Evolutionary conservation across 805 yeast genomes (phyloP).

Genomic region (Wickerhamiella azymoides): DNA sequence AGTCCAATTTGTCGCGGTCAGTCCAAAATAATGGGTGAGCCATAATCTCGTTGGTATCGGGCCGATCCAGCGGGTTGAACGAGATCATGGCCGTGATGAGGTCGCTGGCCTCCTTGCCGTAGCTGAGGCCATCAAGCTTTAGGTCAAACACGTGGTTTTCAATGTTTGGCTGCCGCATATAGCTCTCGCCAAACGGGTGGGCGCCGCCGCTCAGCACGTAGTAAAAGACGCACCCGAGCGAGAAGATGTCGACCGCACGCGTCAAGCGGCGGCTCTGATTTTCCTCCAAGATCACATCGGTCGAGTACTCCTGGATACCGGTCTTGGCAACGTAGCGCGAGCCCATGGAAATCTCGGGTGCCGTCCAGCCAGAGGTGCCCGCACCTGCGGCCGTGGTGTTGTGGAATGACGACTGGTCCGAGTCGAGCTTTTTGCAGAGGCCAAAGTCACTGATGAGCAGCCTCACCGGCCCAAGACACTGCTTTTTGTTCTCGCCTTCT

Average conservation of each 20-base stretch:
- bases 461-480: slow-evolving; percentile 35
- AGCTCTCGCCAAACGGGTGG: slow-evolving; percentile 94
- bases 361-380: slow-evolving; percentile 97
- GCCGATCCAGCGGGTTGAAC: slow-evolving; percentile 53
- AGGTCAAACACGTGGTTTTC: slow-evolving; percentile 48
- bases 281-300: slow-evolving; percentile 15
- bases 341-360: slow-evolving; percentile 52
- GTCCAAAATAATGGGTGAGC: slow-evolving; percentile 88
- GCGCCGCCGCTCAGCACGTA: slow-evolving; percentile 69
- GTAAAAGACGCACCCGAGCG: slow-evolving; percentile 87
- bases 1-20: slow-evolving; percentile 58
- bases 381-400: slow-evolving; percentile 90
- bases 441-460: slow-evolving; percentile 92
- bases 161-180: slow-evolving; percentile 78
- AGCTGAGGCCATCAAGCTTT: slow-evolving; percentile 30
- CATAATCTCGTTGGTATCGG: slow-evolving; percentile 52
- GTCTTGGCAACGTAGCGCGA: slow-evolving; percentile 1
- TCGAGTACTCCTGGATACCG: neutral
- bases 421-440: slow-evolving; percentile 77
- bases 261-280: slow-evolving; percentile 44
- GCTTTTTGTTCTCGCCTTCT: slow-evolving; percentile 12
- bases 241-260: slow-evolving; percentile 82
- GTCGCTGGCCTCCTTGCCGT: slow-evolving; percentile 55
- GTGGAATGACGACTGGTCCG: slow-evolving; percentile 83
- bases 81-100: slow-evolving; percentile 61